phyloP scores from a whole-genome alignment of 345 rosid species.

The Chamaenerion angustifolium region DNA sequence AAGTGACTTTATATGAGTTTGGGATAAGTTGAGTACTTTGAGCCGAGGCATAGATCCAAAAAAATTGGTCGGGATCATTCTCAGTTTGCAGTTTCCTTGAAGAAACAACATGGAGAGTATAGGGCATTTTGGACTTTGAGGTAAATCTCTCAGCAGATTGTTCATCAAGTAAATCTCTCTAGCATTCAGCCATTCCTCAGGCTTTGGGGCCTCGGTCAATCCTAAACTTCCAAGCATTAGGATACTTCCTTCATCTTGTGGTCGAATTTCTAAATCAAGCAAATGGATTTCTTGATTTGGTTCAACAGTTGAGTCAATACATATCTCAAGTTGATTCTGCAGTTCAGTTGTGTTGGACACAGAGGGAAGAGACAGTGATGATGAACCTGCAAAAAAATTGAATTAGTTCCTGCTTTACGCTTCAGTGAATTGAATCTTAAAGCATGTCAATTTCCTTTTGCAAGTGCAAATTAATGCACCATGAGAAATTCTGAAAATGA shows the following conservation, averaged over 20 bases:
- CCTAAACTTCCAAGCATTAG: background rate
- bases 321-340: background rate
- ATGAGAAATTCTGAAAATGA: too few species aligned
- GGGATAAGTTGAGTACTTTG: slow-evolving; percentile 13
- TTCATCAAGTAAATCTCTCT: slow-evolving; percentile 9
- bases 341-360: too few species aligned
- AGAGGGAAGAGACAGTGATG: too few species aligned
- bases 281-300: too few species aligned
- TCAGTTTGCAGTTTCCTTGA: slow-evolving; percentile 10
- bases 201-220: slow-evolving; percentile 5
- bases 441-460: too few species aligned
- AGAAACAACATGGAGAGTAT: slow-evolving; percentile 2
- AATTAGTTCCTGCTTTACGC: too few species aligned
- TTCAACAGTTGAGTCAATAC: background rate
- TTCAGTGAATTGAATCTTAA: too few species aligned
- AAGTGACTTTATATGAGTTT: slow-evolving; percentile 18
- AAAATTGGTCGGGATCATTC: slow-evolving; percentile 11
- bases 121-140: slow-evolving; percentile 7
- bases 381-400: too few species aligned
- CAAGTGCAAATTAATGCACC: too few species aligned
- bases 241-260: background rate
- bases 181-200: slow-evolving; percentile 14
- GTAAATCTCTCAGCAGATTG: slow-evolving; percentile 6
- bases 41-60: slow-evolving; percentile 16
- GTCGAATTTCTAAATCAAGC: background rate